Evolutionary conservation across 768 basidiomycete genomes (phyloP).

Genomic region (Artomyces pyxidatus): DNA sequence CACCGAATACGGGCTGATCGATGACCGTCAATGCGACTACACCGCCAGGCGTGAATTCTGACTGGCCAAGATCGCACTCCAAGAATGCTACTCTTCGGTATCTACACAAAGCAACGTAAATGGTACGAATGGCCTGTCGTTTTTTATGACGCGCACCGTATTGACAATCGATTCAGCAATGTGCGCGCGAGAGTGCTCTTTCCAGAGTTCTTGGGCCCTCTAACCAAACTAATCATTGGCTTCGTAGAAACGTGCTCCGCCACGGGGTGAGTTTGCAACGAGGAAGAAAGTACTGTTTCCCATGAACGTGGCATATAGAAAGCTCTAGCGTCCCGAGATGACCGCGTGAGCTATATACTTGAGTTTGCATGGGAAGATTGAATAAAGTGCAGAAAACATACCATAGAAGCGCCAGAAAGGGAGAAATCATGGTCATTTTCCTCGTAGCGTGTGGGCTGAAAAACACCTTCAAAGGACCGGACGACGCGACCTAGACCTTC

Average conservation of each 20-base stretch:
- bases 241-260: neutral
- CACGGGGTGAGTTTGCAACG: neutral
- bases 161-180: conserved; percentile 60
- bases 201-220: conserved; percentile 80
- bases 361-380: conserved; percentile 16
- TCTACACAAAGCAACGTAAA: conserved; percentile 27
- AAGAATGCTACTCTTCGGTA: conserved; percentile 82
- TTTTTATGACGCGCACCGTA: conserved; percentile 33
- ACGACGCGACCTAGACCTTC: conserved; percentile 61
- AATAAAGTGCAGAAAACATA: conserved; percentile 22
- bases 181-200: conserved; percentile 85
- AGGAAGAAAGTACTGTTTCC: conserved; percentile 21
- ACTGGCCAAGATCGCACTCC: conserved; percentile 91
- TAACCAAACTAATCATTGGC: conserved; percentile 40
- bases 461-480: conserved; percentile 52
- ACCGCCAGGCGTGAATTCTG: conserved; percentile 86
- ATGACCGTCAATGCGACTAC: conserved; percentile 75
- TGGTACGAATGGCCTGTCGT: neutral
- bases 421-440: conserved; percentile 31
- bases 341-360: conserved; percentile 17
- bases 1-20: conserved; percentile 65
- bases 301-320: conserved; percentile 31
- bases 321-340: conserved; percentile 25
- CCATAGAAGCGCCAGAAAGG: conserved; percentile 42
- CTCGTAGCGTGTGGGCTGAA: conserved; percentile 44